Percentiles rank a stretch among this genome's conserved stretches.
Conservation (phyloP, 441 rosid species). For the Rhodomyrtus psidioides region DNA sequence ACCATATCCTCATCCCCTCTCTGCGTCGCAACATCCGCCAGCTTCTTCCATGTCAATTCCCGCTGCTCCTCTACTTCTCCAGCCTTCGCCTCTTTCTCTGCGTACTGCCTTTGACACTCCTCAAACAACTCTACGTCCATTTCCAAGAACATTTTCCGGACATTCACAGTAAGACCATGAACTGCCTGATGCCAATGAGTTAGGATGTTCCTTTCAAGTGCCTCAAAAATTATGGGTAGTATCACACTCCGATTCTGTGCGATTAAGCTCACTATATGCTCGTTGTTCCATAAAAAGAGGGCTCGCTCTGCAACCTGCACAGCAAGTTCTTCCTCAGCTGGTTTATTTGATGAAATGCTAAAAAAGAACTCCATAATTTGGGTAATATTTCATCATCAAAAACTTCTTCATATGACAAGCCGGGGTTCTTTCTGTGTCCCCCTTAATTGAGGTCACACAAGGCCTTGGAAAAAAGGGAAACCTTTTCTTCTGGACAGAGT, state of each 20-base stretch:
- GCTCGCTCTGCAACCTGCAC: conserved; percentile 91
- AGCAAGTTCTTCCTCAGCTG: background rate
- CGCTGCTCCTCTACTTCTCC: conserved; percentile 69
- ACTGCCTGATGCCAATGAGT: conserved; percentile 93
- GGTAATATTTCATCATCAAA: background rate
- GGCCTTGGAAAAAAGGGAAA: background rate
- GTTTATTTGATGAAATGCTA: background rate
- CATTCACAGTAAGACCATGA: conserved; percentile 69
- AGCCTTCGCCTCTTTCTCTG: conserved; percentile 60
- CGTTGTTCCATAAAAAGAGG: conserved; percentile 91
- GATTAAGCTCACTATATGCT: conserved; percentile 68
- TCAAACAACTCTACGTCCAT: conserved; percentile 81
- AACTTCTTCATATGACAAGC: background rate
- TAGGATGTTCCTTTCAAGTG: conserved; percentile 70
- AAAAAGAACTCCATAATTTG: background rate
- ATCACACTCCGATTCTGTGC: conserved; percentile 66
- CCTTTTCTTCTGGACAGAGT: background rate
- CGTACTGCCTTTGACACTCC: conserved; percentile 51
- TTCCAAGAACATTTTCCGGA: conserved; percentile 78
- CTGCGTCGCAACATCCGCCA: conserved; percentile 60
- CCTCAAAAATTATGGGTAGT: conserved; percentile 63
- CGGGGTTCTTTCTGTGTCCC: background rate
- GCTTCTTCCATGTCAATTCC: conserved; percentile 66
- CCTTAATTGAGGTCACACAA: background rate
- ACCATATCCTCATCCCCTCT: conserved; percentile 58